phyloP scores from a whole-genome alignment of 768 basidiomycete species.

The Austroboletus festivus region DNA sequence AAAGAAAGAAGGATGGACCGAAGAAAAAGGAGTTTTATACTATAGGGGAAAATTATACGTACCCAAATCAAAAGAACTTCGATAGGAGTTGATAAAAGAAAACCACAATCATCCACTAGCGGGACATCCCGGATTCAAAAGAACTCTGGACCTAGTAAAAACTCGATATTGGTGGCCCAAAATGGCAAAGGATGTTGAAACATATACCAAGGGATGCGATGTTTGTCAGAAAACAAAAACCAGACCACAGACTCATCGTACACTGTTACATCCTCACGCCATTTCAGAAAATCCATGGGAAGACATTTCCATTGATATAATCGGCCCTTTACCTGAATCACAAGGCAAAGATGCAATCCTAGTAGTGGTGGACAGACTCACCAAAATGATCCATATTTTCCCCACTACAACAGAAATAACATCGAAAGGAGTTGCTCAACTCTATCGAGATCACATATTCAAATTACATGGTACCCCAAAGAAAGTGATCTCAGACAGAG shows the following conservation, averaged over 20 bases:
- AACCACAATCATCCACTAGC: background rate
- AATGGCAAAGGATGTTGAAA: background rate
- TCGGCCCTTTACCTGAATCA: background rate
- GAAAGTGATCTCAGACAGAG: background rate
- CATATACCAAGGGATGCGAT: background rate
- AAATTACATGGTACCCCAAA: background rate
- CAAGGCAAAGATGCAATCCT: background rate
- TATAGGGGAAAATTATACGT: no score
- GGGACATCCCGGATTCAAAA: background rate
- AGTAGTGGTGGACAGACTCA: background rate
- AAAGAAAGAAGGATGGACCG: no score
- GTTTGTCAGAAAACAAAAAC: background rate
- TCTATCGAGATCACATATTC: background rate
- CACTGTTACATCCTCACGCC: background rate
- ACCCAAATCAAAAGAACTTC: no score
- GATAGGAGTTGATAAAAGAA: no score
- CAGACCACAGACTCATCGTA: background rate
- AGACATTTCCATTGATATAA: background rate
- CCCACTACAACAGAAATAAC: background rate
- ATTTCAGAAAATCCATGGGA: background rate
- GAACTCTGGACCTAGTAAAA: background rate
- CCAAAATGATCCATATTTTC: background rate
- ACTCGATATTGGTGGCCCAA: background rate
- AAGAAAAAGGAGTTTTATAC: no score
- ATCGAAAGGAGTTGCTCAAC: background rate